Base-by-base conservation (phyloP, 2,329 filamentous ascomycete genomes). In the Arachnopeziza araneosa region DNA sequence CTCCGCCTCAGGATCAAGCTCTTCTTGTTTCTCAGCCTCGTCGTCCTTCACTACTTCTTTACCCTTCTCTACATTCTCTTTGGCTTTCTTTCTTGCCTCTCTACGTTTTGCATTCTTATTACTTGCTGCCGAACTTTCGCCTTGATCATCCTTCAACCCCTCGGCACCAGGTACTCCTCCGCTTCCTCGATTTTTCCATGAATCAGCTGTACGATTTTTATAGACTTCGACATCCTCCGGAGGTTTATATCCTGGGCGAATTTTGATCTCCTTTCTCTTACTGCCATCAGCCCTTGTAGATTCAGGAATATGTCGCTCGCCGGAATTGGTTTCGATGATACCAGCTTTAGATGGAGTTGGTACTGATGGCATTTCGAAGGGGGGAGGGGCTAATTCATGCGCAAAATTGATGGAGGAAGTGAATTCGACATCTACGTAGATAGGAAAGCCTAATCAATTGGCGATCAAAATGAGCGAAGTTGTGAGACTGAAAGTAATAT, bases 191-290 rank as follows among this genome's bases (percentile, higher is more conserved):
- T 85, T 91, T 71, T 91, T 91, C 78, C 90, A 96, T 55, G 85
- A 86, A 73, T 95, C 89, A 55, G 93, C 93, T 1, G 88, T 92
- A 60, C 90, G 87, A 75, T 96, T 97, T 78, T 92, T 96, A 83
- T 99, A 99, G 52, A 96, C 81, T 72, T 97, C 92, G 64, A 98
- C 88, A 75, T 99, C 95, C 77, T 99, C 95, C 0, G 93, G 91
- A 1, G 95, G 96, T 36, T 87, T 87, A 76, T 97, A 99, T 57
- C 95, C 96, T 0, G 95, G 93, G 30, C 91, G 86, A 63, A 99
- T 91, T 71, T 91, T 91, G 72, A 98, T 98, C 70, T 96, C 93
- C 72, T 90, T 96, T 59, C 95, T 86, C n/a, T 90, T 90, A 55
- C 89, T 91, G 60, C 95, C 95, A 72, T 99, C 95, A 24, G 95